These are phyloP conservation scores for Fusarium torreyae DNA, from an alignment of 2,329 filamentous ascomycete genomes.

Conservation along the genomic window DNA sequence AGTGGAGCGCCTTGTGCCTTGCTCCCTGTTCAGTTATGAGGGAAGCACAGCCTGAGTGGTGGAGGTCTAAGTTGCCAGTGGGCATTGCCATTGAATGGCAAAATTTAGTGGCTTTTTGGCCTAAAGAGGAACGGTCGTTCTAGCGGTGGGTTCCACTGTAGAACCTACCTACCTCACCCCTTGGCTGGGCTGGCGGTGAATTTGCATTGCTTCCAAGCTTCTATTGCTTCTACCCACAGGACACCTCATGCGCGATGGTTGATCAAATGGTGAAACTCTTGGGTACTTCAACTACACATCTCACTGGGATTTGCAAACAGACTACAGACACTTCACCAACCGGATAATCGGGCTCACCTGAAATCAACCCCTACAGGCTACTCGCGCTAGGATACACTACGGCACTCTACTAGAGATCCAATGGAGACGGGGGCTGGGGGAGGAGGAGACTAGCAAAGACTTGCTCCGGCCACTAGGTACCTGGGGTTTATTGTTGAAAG, in stretches of 20 bases:
- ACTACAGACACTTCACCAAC: not conserved
- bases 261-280: not conserved
- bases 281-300: not conserved
- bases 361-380: constrained; percentile 17
- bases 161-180: constrained; percentile 7
- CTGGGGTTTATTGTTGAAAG: constrained; percentile 11
- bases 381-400: constrained; percentile 26
- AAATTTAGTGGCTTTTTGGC: constrained; percentile 32
- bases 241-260: constrained; percentile 5
- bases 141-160: constrained; percentile 26
- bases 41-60: constrained; percentile 3
- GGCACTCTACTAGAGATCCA: constrained; percentile 17
- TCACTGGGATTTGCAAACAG: not conserved
- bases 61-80: not conserved
- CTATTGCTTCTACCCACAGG: constrained; percentile 10
- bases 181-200: constrained; percentile 21
- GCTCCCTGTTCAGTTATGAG: constrained; percentile 3
- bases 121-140: constrained; percentile 15
- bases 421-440: constrained; percentile 18
- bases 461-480: constrained; percentile 19
- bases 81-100: constrained; percentile 22
- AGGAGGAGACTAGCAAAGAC: constrained; percentile 19
- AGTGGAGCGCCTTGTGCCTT: constrained; percentile 28
- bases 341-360: constrained; percentile 1
- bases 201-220: constrained; percentile 16